A percentile compares a stretch with the other conserved stretches of the same genome.
phyloP scores from a whole-genome alignment of 2,329 filamentous ascomycete species.

The Phaeophleospora eucalypticola region DNA sequence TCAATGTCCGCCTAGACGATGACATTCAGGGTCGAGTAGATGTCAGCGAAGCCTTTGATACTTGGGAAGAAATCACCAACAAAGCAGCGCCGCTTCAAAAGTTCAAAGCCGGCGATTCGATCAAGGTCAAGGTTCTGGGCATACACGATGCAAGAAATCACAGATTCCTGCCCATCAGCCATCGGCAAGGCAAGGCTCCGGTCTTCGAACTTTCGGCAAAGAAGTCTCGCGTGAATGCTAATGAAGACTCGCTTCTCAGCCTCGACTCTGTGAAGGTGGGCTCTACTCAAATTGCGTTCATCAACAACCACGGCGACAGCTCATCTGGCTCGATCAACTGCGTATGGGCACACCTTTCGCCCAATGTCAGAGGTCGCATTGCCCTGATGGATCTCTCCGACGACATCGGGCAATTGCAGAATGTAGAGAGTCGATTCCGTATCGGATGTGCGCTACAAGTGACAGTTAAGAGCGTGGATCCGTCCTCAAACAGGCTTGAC shows the following conservation, averaged over 20 bases:
- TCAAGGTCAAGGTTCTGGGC: conserved; percentile 75
- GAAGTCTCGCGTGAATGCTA: conserved; percentile 33
- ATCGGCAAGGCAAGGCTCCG: conserved; percentile 70
- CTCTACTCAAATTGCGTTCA: conserved; percentile 71
- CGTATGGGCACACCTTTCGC: conserved; percentile 87
- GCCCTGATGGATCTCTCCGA: conserved; percentile 80
- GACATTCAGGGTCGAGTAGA: conserved; percentile 91
- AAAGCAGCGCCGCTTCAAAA: conserved; percentile 72
- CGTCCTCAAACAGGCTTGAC: conserved; percentile 70
- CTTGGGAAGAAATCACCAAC: conserved; percentile 80
- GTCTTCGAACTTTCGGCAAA: conserved; percentile 87
- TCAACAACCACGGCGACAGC: conserved; percentile 75
- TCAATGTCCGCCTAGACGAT: conserved; percentile 85
- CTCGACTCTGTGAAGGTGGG: conserved; percentile 70
- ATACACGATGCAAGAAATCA: conserved; percentile 88
- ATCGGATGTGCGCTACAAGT: conserved; percentile 84
- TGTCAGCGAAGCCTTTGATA: conserved; percentile 83
- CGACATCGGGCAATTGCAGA: conserved; percentile 72
- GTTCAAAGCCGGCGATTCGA: conserved; percentile 66
- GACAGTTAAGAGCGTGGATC: conserved; percentile 70
- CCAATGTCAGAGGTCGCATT: conserved; percentile 80
- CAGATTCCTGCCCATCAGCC: conserved; percentile 84
- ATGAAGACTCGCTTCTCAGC: conserved; percentile 60
- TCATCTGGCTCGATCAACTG: conserved; percentile 45
- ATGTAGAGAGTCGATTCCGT: conserved; percentile 77